phyloP scores from a whole-genome alignment of 1,284 basidiomycete species.

The Sanghuangporus baumii region DNA sequence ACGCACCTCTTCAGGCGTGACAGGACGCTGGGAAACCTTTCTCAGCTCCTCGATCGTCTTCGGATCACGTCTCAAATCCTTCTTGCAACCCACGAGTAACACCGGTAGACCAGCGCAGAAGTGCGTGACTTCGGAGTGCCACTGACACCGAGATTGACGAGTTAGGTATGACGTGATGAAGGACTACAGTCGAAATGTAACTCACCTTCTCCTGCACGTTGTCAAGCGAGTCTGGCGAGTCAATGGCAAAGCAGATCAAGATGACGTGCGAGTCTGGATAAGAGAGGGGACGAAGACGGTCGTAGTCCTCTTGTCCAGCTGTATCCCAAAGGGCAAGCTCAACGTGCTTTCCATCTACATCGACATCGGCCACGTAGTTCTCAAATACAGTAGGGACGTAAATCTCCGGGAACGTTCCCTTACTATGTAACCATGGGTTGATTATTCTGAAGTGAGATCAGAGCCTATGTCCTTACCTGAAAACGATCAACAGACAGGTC shows the following conservation, averaged over 20 bases:
- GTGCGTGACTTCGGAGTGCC: constrained; percentile 92
- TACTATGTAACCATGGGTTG: constrained; percentile 31
- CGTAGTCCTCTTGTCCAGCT: constrained; percentile 87
- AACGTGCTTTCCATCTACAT: constrained; percentile 88
- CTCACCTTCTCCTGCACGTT: constrained; percentile 94
- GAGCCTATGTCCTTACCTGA: constrained; percentile 31
- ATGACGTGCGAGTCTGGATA: constrained; percentile 94
- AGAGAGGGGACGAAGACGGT: constrained; percentile 85
- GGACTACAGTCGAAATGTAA: constrained; percentile 10
- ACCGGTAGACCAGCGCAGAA: constrained; percentile 86
- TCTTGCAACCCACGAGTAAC: constrained; percentile 92
- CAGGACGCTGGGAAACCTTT: constrained; percentile 78
- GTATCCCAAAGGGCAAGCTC: constrained; percentile 96
- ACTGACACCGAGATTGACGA: constrained; percentile 70
- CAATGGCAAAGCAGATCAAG: constrained; percentile 90
- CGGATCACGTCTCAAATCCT: constrained; percentile 77
- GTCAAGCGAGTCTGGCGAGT: constrained; percentile 88
- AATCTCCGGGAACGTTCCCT: constrained; percentile 90
- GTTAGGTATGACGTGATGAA: neutral
- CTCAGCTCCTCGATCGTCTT: constrained; percentile 77
- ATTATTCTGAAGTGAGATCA: neutral
- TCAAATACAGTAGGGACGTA: constrained; percentile 94
- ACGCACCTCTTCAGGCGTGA: constrained; percentile 68
- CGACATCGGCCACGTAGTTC: constrained; percentile 86
- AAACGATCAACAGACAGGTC: constrained; percentile 83